Conservation (phyloP, 2,329 filamentous ascomycete species). For the Apiospora sp. region DNA sequence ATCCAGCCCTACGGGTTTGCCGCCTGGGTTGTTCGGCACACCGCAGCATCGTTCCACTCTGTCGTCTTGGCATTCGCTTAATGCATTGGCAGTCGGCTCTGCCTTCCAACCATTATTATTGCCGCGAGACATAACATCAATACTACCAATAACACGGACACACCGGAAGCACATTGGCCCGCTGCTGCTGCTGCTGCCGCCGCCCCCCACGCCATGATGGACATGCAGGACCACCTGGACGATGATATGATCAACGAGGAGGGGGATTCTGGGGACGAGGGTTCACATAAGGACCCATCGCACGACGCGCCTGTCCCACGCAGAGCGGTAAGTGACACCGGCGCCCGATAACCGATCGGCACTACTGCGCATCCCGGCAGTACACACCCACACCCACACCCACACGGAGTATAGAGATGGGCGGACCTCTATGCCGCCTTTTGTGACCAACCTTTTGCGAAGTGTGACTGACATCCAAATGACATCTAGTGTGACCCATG, state of each 20-base stretch:
- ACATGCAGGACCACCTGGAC: not conserved
- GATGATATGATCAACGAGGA: constrained; percentile 18
- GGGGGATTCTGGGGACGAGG: constrained; percentile 3
- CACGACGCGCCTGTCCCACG: not conserved
- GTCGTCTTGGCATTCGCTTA: not conserved
- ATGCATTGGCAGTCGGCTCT: constrained; percentile 13
- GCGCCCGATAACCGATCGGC: not conserved
- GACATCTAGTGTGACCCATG: constrained; percentile 21
- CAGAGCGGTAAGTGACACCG: constrained; percentile 19
- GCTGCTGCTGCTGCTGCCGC: not conserved
- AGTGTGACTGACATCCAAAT: not conserved
- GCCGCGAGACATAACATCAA: not conserved
- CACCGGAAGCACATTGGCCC: not conserved
- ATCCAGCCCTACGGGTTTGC: not conserved
- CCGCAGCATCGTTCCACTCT: constrained; percentile 9
- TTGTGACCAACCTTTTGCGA: not conserved
- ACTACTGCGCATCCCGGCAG: not conserved
- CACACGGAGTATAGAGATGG: not conserved
- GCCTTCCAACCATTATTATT: not conserved
- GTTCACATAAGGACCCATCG: not conserved
- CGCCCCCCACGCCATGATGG: not conserved
- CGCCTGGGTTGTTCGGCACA: not conserved
- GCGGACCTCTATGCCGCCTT: not conserved
- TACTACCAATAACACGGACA: not conserved
- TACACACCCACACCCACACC: not conserved